Evolutionary conservation across 257 asterid species (phyloP).

Genomic region (Ajuga chamaepitys): DNA sequence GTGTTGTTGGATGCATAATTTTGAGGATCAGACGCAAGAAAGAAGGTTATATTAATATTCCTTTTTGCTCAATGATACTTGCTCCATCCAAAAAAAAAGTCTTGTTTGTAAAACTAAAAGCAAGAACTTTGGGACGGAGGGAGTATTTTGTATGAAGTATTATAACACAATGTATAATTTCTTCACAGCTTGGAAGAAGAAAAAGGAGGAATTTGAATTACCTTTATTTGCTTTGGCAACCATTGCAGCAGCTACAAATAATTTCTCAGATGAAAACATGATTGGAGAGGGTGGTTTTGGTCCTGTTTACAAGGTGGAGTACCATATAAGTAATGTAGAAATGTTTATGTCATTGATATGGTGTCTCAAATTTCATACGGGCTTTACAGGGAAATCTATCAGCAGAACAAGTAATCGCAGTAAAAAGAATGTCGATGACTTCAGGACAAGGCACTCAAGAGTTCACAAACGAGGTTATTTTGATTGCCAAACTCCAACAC

Average conservation of each 20-base stretch:
- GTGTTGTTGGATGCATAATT: neutral
- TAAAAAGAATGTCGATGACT: constrained; percentile 10
- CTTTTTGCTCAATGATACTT: neutral
- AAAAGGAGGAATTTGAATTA: constrained; percentile 21
- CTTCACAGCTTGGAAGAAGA: constrained; percentile 2
- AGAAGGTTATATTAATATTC: constrained; percentile 5
- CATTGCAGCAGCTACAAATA: constrained; percentile 24
- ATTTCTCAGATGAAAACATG: constrained; percentile 20
- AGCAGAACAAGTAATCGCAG: neutral
- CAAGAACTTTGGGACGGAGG: no score
- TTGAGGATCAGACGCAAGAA: neutral
- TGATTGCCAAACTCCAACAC: constrained; percentile 16
- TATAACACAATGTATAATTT: neutral
- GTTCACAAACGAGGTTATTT: constrained; percentile 9
- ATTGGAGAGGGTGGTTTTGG: constrained; percentile 44
- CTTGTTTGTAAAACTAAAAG: no score
- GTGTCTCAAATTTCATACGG: no score
- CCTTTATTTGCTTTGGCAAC: constrained; percentile 24
- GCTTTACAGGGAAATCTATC: constrained; percentile 3
- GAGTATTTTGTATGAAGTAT: no score
- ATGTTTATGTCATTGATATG: no score
- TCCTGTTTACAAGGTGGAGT: constrained; percentile 22
- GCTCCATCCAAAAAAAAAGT: no score
- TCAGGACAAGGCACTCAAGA: constrained; percentile 14
- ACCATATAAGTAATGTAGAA: neutral